Percentiles rank a stretch among this genome's conserved stretches.
These are phyloP conservation scores for Pisolithus marmoratus DNA, from an alignment of 768 basidiomycete genomes.

Conservation along the genomic window DNA sequence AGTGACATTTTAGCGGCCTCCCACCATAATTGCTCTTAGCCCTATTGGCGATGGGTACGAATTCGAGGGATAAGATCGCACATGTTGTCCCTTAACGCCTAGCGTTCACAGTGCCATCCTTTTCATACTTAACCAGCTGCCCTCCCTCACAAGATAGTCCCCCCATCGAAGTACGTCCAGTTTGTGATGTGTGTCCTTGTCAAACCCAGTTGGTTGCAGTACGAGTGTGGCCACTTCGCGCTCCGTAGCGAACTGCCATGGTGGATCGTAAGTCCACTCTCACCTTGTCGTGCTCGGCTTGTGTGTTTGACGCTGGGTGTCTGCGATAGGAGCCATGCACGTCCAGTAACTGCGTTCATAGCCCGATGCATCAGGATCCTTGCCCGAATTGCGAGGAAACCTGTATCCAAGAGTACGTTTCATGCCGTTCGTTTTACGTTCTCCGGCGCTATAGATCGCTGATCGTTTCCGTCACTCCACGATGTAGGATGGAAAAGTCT, in stretches of 20 bases:
- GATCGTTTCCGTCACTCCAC: neutral
- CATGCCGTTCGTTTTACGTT: neutral
- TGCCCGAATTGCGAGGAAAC: constrained; percentile 2
- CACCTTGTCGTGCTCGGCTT: neutral
- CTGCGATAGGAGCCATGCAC: neutral
- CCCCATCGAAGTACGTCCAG: neutral
- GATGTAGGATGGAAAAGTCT: neutral
- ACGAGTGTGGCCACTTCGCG: constrained; percentile 4
- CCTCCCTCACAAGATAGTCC: neutral
- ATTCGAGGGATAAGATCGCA: neutral
- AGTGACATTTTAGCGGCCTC: no score
- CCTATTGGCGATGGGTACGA: neutral
- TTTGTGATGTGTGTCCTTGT: constrained; percentile 2
- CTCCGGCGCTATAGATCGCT: neutral
- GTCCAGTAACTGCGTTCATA: neutral
- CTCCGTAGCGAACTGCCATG: constrained; percentile 1
- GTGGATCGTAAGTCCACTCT: constrained; percentile 8
- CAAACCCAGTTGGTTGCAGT: constrained; percentile 7
- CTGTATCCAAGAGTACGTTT: constrained; percentile 1
- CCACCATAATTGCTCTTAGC: neutral
- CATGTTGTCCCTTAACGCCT: neutral
- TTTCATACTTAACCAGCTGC: neutral
- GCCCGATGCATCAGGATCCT: constrained; percentile 1
- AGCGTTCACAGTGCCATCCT: neutral
- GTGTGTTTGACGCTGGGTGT: neutral